Evolutionary conservation across 306 rosid genomes (phyloP), one percentile per base, ranked within the genome.

Genomic region (Phaseolus lunatus): DNA sequence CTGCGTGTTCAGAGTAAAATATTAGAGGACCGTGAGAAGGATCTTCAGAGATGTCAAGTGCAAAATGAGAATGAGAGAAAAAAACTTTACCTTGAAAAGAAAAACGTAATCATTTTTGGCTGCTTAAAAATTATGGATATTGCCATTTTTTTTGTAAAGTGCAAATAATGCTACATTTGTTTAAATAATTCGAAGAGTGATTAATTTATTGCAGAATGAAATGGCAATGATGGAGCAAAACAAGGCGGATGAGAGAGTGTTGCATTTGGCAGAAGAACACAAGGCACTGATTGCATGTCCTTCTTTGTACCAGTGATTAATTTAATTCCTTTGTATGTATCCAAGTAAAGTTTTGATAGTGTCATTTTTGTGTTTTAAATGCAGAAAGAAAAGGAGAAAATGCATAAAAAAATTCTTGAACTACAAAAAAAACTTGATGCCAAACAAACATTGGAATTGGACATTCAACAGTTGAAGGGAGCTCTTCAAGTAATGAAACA

Each of bases 401-500:
- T 87, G 26, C 89, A 85, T 15, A 56, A 70, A 73, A 77, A 71
- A 75, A 87, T 92, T 73, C 63, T 88, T 41, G 90, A 84, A 16
- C 79, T 95, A 72, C 86, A 95, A 83, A 85, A 84, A 72, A 62
- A 86, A 78, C 91, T 95, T 19, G 97, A 95, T 83, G 85, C 83
- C 5, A 92, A 87, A 82, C 97, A 92, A 77, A 81, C 87, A 44
- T 67, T 95, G 79, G 92, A 89, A 58, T 79, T 92, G 75, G 88
- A 86, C 19, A 84, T 92, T 23, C 85, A 90, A 83, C 90, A 72
- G 0, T 54, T 89, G 84, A 92, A 80, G 79, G 98, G 97, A 53
- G 90, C 96, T 71, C 18, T 92, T 68, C 82, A 81, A 27, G 95
- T 92, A 7, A 90, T 82, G 96, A 68, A 83, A 68, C 98, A 89